phyloP scores from a whole-genome alignment of 495 filamentous ascomycete species.

The Penicillium argentinense region DNA sequence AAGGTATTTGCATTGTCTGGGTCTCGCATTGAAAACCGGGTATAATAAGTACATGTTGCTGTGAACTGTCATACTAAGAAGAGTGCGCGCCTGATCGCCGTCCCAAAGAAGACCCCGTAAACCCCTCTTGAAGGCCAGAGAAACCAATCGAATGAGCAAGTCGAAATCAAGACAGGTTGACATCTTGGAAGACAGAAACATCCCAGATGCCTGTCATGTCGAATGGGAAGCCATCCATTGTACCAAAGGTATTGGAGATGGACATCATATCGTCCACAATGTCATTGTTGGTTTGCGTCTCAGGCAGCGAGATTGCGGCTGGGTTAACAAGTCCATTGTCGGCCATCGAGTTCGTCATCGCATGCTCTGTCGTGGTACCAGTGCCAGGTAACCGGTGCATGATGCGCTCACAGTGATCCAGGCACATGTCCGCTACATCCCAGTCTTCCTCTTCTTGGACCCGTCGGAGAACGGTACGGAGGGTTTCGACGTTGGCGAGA shows the following conservation, averaged over 20 bases:
- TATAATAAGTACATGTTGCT: conserved; percentile 22
- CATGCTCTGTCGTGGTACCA: conserved; percentile 21
- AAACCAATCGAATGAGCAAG: not conserved
- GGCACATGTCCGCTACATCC: conserved; percentile 55
- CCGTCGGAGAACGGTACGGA: conserved; percentile 46
- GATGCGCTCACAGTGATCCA: conserved; percentile 52
- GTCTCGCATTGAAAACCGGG: conserved; percentile 15
- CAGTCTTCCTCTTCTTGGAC: conserved; percentile 53
- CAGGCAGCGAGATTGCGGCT: conserved; percentile 44
- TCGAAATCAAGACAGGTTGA: conserved; percentile 34
- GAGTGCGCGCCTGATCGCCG: not conserved
- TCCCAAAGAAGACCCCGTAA: not conserved
- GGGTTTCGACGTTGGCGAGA: conserved; percentile 43
- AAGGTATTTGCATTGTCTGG: not conserved
- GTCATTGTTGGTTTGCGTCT: conserved; percentile 51
- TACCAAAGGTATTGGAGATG: conserved; percentile 49
- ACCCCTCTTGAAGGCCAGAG: no score
- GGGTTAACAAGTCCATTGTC: conserved; percentile 43
- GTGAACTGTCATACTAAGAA: not conserved
- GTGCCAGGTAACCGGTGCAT: conserved; percentile 42
- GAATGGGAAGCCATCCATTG: conserved; percentile 52
- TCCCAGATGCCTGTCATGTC: conserved; percentile 55
- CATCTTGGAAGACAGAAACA: conserved; percentile 49
- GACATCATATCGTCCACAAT: conserved; percentile 55
- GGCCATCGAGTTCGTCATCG: conserved; percentile 11